Evolutionary conservation across 208 protist species (phyloP).

Genomic region (Leishmania mexicana): DNA sequence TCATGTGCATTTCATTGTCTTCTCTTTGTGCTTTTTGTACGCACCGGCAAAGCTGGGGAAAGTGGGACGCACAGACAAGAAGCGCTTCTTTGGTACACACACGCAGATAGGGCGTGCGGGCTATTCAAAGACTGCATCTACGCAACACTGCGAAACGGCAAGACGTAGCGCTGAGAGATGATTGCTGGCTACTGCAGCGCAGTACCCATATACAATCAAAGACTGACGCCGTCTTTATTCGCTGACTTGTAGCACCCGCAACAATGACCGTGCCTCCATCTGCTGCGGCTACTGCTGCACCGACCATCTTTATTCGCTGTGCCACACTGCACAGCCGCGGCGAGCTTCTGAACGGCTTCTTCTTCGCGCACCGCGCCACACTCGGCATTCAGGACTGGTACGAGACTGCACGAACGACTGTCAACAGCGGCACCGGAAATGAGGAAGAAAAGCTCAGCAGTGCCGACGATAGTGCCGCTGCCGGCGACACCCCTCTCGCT

Average conservation of each 20-base stretch:
- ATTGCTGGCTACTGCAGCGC: not conserved
- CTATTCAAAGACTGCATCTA: not conserved
- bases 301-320: constrained; percentile 78
- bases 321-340: constrained; percentile 52
- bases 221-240: not conserved
- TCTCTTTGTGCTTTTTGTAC: not conserved
- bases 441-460: not conserved
- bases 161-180: not conserved
- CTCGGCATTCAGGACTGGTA: constrained; percentile 57
- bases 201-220: constrained; percentile 1
- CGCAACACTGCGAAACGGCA: not conserved
- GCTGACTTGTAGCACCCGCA: not conserved
- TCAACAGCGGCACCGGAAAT: not conserved
- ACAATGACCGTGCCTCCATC: constrained; percentile 6
- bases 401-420: not conserved
- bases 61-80: not conserved
- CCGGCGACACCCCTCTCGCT: not conserved
- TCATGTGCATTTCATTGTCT: not conserved
- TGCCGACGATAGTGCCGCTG: constrained; percentile 5
- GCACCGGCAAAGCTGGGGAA: not conserved
- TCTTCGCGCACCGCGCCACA: constrained; percentile 43
- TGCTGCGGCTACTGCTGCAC: not conserved
- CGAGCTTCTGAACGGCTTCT: constrained; percentile 78
- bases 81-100: not conserved
- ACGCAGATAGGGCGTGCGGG: not conserved